Evolutionary conservation across 768 basidiomycete genomes (phyloP).

Genomic region (Albatrellus ellisii): DNA sequence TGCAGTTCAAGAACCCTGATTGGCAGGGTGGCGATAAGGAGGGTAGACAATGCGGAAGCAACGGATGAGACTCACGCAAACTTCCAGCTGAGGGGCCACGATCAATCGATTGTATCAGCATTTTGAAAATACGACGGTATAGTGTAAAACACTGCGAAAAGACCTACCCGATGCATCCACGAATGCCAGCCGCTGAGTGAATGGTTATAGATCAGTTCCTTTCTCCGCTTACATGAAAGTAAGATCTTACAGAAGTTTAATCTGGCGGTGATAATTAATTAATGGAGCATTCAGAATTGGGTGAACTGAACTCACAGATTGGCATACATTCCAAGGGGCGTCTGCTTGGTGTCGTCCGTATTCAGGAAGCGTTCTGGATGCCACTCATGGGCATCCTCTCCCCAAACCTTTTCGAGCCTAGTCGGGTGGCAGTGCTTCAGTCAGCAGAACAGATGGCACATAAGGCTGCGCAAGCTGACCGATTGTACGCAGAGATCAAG

Average conservation of each 20-base stretch:
- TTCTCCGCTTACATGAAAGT: neutral
- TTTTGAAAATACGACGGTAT: too few relatives aligned
- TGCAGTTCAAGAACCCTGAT: conserved; percentile 23
- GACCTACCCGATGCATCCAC: conserved; percentile 10
- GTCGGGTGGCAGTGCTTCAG: neutral
- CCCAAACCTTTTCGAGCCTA: conserved; percentile 9
- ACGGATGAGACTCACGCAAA: too few relatives aligned
- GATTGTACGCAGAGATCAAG: conserved; percentile 5
- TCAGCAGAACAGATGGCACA: neutral
- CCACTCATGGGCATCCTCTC: conserved; percentile 8
- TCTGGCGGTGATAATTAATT: neutral
- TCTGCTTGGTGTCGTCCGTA: conserved; percentile 1
- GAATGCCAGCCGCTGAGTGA: conserved; percentile 4
- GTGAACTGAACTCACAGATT: conserved; percentile 6
- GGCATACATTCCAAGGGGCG: conserved; percentile 3
- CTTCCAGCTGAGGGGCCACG: too few relatives aligned
- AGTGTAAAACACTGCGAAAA: too few relatives aligned
- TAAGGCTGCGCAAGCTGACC: neutral
- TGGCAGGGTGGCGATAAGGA: conserved; percentile 16
- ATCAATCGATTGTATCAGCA: too few relatives aligned
- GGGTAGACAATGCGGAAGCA: too few relatives aligned
- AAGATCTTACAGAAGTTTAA: conserved; percentile 6
- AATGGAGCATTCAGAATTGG: neutral
- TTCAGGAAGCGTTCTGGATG: conserved; percentile 9
- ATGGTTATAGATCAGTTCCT: neutral